Evolutionary conservation across 2,329 filamentous ascomycete species (phyloP).

Genomic region (Alternaria atra): DNA sequence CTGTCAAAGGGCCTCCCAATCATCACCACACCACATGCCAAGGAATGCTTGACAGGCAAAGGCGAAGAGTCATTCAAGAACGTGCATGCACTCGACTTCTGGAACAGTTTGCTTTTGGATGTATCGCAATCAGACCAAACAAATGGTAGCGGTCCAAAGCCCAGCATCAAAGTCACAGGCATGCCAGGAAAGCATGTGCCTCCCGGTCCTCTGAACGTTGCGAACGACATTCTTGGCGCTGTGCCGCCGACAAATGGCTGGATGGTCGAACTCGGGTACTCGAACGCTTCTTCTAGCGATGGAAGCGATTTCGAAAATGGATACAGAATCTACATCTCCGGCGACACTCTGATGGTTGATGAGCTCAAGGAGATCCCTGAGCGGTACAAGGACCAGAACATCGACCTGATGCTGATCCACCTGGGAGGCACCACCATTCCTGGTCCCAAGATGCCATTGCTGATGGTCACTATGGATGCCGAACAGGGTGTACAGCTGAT

Average conservation of each 20-base stretch:
- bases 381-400: constrained; percentile 62
- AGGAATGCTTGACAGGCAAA: constrained; percentile 59
- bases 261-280: constrained; percentile 70
- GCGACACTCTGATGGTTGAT: constrained; percentile 70
- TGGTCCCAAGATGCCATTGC: constrained; percentile 63
- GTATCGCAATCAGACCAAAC: constrained; percentile 39
- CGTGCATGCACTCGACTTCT: constrained; percentile 66
- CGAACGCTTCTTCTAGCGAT: constrained; percentile 18
- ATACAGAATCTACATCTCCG: constrained; percentile 71
- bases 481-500: constrained; percentile 69
- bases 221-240: constrained; percentile 60
- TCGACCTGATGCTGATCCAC: constrained; percentile 74
- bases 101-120: constrained; percentile 61
- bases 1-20: constrained; percentile 66
- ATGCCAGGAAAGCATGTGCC: constrained; percentile 73
- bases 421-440: constrained; percentile 73
- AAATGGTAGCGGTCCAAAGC: constrained; percentile 29
- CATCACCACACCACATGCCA: constrained; percentile 70
- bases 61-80: constrained; percentile 62
- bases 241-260: constrained; percentile 73
- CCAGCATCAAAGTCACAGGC: constrained; percentile 65
- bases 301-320: constrained; percentile 54
- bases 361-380: constrained; percentile 69
- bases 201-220: constrained; percentile 52
- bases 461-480: constrained; percentile 76